phyloP scores from a whole-genome alignment of 352 stramenopile species.

The Lagenidium giganteum region DNA sequence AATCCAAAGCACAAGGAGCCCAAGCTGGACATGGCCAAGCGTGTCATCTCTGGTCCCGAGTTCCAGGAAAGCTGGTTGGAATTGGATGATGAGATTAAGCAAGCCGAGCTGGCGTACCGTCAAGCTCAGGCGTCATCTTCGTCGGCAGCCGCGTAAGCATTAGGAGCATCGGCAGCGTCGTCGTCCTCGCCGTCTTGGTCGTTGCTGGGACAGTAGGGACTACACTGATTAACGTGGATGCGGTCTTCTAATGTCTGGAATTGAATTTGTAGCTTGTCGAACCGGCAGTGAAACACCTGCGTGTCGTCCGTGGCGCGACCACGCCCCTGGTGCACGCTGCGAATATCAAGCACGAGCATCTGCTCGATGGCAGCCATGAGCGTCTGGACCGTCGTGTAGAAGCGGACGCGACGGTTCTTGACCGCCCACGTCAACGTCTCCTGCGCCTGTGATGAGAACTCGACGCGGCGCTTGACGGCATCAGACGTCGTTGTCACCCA shows the following conservation, averaged over 20 bases:
- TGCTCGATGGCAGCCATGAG: slow-evolving; percentile 50
- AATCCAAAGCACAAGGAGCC: slow-evolving; percentile 99
- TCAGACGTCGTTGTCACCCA: slow-evolving; percentile 53
- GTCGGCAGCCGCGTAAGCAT: no score
- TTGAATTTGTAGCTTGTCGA: slow-evolving; percentile 54
- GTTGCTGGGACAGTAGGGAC: slow-evolving; percentile 23
- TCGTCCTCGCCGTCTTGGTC: no score
- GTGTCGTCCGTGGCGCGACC: slow-evolving; percentile 27
- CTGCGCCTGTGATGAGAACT: slow-evolving; percentile 35
- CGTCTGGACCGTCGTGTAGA: slow-evolving; percentile 39
- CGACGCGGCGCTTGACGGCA: slow-evolving; percentile 25
- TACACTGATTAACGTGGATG: slow-evolving; percentile 45
- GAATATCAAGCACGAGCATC: slow-evolving; percentile 67
- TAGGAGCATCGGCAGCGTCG: no score
- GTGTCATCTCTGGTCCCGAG: slow-evolving; percentile 94
- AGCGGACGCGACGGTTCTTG: slow-evolving; percentile 28
- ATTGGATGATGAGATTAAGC: slow-evolving; percentile 95
- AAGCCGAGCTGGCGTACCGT: slow-evolving; percentile 29
- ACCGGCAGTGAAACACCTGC: slow-evolving; percentile 51
- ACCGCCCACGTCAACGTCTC: slow-evolving; percentile 28
- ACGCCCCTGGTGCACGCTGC: slow-evolving; percentile 58
- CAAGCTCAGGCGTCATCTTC: no score
- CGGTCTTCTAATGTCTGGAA: slow-evolving; percentile 51
- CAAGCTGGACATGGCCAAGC: slow-evolving; percentile 99
- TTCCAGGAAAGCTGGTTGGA: slow-evolving; percentile 98